phyloP scores from a whole-genome alignment of 768 basidiomycete genomes.

The Boletales sp. region DNA sequence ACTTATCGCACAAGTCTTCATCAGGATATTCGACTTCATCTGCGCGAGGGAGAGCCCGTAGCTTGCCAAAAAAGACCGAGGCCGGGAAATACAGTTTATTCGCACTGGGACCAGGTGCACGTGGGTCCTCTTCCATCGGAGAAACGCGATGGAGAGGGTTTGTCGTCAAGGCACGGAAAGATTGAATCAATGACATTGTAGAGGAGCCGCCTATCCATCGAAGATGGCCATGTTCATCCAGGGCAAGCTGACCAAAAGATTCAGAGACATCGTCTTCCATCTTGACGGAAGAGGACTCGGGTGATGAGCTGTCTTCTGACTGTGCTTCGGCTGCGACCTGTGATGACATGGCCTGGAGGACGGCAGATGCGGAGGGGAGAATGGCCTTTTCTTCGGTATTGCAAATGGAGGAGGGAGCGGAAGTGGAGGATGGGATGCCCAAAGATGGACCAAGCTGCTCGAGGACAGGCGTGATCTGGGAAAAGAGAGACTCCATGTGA shows the following conservation, averaged over 20 bases:
- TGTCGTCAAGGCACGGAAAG: conserved; percentile 73
- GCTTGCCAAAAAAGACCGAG: conserved; percentile 82
- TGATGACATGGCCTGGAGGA: conserved; percentile 36
- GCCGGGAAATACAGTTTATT: conserved; percentile 89
- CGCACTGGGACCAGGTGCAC: conserved; percentile 71
- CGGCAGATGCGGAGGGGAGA: conserved; percentile 25
- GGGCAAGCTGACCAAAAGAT: conserved; percentile 81
- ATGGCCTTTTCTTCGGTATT: conserved; percentile 7
- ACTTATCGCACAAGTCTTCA: conserved; percentile 80
- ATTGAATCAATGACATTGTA: conserved; percentile 89
- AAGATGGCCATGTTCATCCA: conserved; percentile 88
- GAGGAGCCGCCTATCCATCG: conserved; percentile 92
- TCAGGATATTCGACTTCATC: conserved; percentile 88
- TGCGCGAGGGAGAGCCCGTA: conserved; percentile 74
- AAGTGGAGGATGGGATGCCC: conserved; percentile 35
- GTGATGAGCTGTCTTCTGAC: conserved; percentile 32
- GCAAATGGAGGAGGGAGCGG: conserved; percentile 23
- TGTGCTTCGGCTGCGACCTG: conserved; percentile 34
- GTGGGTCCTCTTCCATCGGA: conserved; percentile 81
- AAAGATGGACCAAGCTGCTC: conserved; percentile 64
- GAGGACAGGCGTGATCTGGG: conserved; percentile 75
- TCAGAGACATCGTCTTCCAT: conserved; percentile 73
- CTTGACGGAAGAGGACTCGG: conserved; percentile 33
- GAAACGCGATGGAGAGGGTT: conserved; percentile 75
- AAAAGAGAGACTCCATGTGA: conserved; percentile 85